phyloP scores from a whole-genome alignment of 108 stramenopile genomes.

The Cyclotella baltica region DNA sequence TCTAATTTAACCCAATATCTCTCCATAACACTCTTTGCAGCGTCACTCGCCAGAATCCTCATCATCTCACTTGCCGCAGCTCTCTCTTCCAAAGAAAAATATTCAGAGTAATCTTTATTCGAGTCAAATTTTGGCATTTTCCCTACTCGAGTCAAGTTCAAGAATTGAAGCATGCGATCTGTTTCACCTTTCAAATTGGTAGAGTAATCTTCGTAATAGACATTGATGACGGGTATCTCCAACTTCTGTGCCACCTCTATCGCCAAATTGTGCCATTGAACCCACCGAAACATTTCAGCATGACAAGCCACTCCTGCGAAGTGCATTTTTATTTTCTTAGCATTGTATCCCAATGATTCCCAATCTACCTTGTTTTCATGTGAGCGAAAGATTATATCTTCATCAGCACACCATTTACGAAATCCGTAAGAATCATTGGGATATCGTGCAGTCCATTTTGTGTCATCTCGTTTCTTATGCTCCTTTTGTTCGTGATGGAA shows the following conservation, averaged over 20 bases:
- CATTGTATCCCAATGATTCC: conserved; percentile 21
- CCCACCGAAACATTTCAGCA: conserved; percentile 70
- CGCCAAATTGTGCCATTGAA: conserved; percentile 70
- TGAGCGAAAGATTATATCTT: conserved; percentile 42
- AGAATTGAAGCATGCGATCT: conserved; percentile 53
- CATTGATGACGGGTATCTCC: conserved; percentile 53
- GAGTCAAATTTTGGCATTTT: conserved; percentile 22
- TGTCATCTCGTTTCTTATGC: conserved; percentile 34
- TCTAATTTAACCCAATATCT: conserved; percentile 48
- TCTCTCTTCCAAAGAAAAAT: conserved; percentile 47
- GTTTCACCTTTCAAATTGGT: conserved; percentile 55
- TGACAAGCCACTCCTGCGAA: conserved; percentile 67
- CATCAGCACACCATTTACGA: conserved; percentile 61
- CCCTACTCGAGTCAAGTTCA: conserved; percentile 33
- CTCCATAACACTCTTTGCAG: conserved; percentile 19
- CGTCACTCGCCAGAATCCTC: conserved; percentile 35
- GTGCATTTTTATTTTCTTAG: conserved; percentile 29
- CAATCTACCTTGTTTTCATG: conserved; percentile 34
- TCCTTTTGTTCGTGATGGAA: conserved; percentile 65
- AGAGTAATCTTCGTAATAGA: conserved; percentile 74
- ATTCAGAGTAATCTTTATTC: conserved; percentile 47
- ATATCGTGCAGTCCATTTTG: conserved; percentile 36
- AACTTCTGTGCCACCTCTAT: conserved; percentile 47
- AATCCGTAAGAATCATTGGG: conserved; percentile 58
- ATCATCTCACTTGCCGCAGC: conserved; percentile 43